Evolutionary conservation across 1,284 basidiomycete species (phyloP), one percentile per base, ranked within the genome.

Genomic region (Tilletia horrida): DNA sequence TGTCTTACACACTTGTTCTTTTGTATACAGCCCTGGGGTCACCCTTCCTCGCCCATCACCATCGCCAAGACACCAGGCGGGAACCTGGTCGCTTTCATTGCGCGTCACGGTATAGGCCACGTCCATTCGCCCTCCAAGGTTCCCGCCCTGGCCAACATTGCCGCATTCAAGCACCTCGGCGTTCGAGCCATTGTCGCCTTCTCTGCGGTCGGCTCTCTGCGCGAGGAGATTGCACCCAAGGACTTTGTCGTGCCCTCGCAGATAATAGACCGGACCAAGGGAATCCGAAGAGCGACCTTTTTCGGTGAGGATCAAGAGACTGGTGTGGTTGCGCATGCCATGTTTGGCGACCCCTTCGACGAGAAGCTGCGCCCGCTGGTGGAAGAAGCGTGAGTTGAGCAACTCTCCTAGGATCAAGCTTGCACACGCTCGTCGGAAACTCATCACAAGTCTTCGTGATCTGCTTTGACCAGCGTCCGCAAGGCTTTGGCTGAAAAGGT

Each of bases 261-360:
- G 73, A 92, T 97, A 84, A 97, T 98, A 81, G 94, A 98, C 83
- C 88, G 95, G 63, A 97, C 95, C 23, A 97, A 97, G 84, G 92
- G 92, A 14, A 85, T 96, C 57, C 87, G 94, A 40, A 88, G 90
- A 0, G 86, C 89, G 11, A 91, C 88, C 35, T 98, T 92, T 85
- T 98, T 98, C 82, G 88, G 92, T 13, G 75, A 71, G 88, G 87
- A 67, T 87, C 88, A 59, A n/a, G 78, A 81, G 55, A 59, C 69
- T 29, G 86, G 85, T 65, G 83, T 97, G 69, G 94, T 97, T 67
- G 93, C 91, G 0, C 95, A 98, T 82, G 90, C 93, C 11, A 88
- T 90, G 80, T 97, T 98, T 80, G 94, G 93, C 3, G 93, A 98
- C 64, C 83, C 83, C 0, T 83, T 83, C 63, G 71, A 72, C 66